A percentile compares a stretch with the other conserved stretches of the same genome.
These are phyloP conservation scores for Phialemonium atrogriseum DNA, from an alignment of 2,329 filamentous ascomycete species.

Conservation along the genomic window DNA sequence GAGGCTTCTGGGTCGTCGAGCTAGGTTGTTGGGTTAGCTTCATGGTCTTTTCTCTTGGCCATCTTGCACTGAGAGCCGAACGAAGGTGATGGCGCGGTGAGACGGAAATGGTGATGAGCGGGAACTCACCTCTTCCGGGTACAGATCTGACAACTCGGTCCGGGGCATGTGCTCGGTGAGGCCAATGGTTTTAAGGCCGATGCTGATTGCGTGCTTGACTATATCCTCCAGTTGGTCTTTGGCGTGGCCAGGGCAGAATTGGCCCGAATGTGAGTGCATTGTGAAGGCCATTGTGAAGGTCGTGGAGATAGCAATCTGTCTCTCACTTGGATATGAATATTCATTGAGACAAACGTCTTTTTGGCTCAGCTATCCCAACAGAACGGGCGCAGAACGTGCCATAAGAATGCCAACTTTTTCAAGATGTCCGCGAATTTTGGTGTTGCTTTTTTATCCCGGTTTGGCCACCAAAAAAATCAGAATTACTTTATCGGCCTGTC, in stretches of 20 bases:
- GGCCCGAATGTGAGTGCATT: constrained; percentile 95
- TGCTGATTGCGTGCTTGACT: constrained; percentile 66
- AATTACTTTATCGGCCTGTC: no score
- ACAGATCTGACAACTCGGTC: constrained; percentile 63
- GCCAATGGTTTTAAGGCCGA: constrained; percentile 75
- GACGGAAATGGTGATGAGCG: constrained; percentile 2
- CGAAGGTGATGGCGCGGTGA: constrained; percentile 2
- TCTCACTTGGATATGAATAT: no score
- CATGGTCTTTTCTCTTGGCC: no score
- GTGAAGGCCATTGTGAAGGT: constrained; percentile 72
- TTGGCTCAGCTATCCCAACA: no score
- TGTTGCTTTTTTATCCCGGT: no score
- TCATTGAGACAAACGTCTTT: no score
- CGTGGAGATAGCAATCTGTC: not conserved
- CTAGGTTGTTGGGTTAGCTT: constrained; percentile 23
- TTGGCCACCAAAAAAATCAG: no score
- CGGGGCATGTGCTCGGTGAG: constrained; percentile 96
- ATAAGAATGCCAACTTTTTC: no score
- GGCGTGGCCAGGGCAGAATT: constrained; percentile 91
- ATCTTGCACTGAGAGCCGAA: no score
- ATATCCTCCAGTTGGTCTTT: constrained; percentile 78
- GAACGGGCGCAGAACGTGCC: no score
- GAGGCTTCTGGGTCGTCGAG: constrained; percentile 39
- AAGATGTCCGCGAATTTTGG: no score
- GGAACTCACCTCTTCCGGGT: constrained; percentile 71